Conservation (phyloP, 208 protist genomes). For the Leishmania lainsoni region DNA sequence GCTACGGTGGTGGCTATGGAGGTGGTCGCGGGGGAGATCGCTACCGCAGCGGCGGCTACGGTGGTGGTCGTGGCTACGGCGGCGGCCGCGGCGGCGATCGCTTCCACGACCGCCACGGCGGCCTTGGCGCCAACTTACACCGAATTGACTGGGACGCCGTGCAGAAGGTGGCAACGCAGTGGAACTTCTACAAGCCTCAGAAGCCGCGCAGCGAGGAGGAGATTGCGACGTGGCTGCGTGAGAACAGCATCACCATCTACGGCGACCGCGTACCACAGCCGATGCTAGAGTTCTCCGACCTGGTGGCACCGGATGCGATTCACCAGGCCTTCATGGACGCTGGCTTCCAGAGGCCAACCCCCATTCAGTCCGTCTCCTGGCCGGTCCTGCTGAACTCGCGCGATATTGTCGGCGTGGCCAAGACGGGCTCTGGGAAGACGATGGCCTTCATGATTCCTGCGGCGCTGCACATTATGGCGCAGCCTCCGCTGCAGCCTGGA, state of each 20-base stretch:
- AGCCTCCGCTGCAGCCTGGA: slow-evolving; percentile 80
- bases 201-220: slow-evolving; percentile 70
- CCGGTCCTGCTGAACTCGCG: slow-evolving; percentile 84
- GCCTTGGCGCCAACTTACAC: slow-evolving; percentile 65
- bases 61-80: slow-evolving; percentile 5
- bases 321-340: slow-evolving; percentile 82
- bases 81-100: slow-evolving; percentile 11
- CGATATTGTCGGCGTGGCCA: slow-evolving; percentile 90
- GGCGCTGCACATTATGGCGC: slow-evolving; percentile 88
- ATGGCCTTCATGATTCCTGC: slow-evolving; percentile 93
- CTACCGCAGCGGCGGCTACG: slow-evolving; percentile 1
- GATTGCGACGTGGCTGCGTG: slow-evolving; percentile 69
- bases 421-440: slow-evolving; percentile 93
- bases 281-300: slow-evolving; percentile 82
- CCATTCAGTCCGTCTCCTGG: slow-evolving; percentile 93
- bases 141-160: slow-evolving; percentile 73
- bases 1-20: slow-evolving; percentile 15
- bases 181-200: slow-evolving; percentile 88
- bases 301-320: slow-evolving; percentile 77
- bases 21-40: background rate
- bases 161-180: slow-evolving; percentile 73
- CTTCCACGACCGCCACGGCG: slow-evolving; percentile 38
- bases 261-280: slow-evolving; percentile 85
- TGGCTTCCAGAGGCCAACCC: slow-evolving; percentile 77
- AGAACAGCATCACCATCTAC: slow-evolving; percentile 84